phyloP scores from a whole-genome alignment of 2,329 filamentous ascomycete species.

The Zelopaecilomyces penicillatus region DNA sequence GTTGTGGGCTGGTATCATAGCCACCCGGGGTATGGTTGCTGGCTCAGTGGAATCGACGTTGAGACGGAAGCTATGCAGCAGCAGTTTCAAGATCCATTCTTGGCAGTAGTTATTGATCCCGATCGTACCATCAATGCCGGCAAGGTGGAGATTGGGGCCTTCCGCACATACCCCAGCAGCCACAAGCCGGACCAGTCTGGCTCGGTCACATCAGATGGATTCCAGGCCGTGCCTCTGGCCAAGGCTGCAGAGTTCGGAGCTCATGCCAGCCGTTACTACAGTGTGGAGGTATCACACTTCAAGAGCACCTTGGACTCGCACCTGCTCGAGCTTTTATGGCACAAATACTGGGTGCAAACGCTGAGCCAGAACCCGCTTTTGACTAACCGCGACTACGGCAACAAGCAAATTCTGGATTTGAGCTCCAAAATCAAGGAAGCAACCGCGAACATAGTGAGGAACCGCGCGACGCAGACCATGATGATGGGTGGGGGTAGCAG shows the following conservation, averaged over 20 bases:
- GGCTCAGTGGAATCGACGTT: constrained; percentile 95
- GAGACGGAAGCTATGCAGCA: constrained; percentile 81
- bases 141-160: constrained; percentile 95
- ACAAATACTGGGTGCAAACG: constrained; percentile 98
- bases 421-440: constrained; percentile 71
- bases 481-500: constrained; percentile 16
- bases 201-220: constrained; percentile 40
- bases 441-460: constrained; percentile 25
- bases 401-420: constrained; percentile 84
- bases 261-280: constrained; percentile 84
- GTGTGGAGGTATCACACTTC: constrained; percentile 85
- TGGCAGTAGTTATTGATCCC: constrained; percentile 93
- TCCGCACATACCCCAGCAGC: constrained; percentile 76
- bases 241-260: constrained; percentile 96
- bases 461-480: constrained; percentile 17
- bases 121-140: constrained; percentile 90
- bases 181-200: constrained; percentile 44
- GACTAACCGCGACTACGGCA: constrained; percentile 87
- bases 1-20: constrained; percentile 97
- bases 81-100: constrained; percentile 77
- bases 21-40: constrained; percentile 96
- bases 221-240: constrained; percentile 74
- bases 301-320: constrained; percentile 86
- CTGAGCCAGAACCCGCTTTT: constrained; percentile 84
- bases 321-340: constrained; percentile 85